Percentiles rank a stretch among this genome's conserved stretches.
These are phyloP conservation scores for Rhodofomes roseus DNA, from an alignment of 1,284 basidiomycete genomes.

Conservation along the genomic window DNA sequence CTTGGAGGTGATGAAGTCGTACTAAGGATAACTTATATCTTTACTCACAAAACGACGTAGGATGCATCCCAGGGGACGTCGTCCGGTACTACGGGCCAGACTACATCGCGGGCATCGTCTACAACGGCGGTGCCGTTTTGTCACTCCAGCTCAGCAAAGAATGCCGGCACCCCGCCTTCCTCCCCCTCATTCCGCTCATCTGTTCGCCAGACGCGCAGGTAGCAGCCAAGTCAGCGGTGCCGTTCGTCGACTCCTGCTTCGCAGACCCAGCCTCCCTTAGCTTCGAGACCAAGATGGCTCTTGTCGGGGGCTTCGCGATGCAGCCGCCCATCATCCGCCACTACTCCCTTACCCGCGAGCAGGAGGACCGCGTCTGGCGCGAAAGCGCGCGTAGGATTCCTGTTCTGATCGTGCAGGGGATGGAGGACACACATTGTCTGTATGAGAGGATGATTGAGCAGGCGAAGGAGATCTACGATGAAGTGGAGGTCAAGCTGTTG, in stretches of 20 bases:
- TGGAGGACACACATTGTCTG: slow-evolving; percentile 24
- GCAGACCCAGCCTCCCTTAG: slow-evolving; percentile 22
- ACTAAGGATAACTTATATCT: background rate
- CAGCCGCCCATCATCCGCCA: slow-evolving; percentile 30
- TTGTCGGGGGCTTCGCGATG: slow-evolving; percentile 32
- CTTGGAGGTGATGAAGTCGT: slow-evolving; percentile 28
- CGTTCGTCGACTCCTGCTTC: slow-evolving; percentile 32
- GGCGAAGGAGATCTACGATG: slow-evolving; percentile 24
- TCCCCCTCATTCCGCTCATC: slow-evolving; percentile 22
- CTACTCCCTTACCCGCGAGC: slow-evolving; percentile 27
- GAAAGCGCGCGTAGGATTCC: slow-evolving; percentile 27
- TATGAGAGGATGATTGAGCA: slow-evolving; percentile 19
- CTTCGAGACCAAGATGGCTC: slow-evolving; percentile 27
- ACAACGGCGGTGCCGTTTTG: slow-evolving; percentile 26
- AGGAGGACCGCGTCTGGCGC: slow-evolving; percentile 30
- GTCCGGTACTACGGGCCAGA: slow-evolving; percentile 31
- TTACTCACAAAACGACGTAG: slow-evolving; percentile 14
- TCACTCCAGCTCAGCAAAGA: slow-evolving; percentile 18
- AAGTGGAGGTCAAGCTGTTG: slow-evolving; percentile 24
- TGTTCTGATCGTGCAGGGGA: slow-evolving; percentile 29
- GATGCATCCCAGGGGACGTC: slow-evolving; percentile 33
- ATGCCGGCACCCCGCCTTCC: slow-evolving; percentile 31
- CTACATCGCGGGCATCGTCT: slow-evolving; percentile 34
- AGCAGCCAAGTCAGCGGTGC: slow-evolving; percentile 25
- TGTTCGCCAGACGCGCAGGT: slow-evolving; percentile 25